Evolutionary conservation across 2,329 filamentous ascomycete genomes (phyloP), one percentile per base, ranked within the genome.

Genomic region (Botrytis pseudocinerea): DNA sequence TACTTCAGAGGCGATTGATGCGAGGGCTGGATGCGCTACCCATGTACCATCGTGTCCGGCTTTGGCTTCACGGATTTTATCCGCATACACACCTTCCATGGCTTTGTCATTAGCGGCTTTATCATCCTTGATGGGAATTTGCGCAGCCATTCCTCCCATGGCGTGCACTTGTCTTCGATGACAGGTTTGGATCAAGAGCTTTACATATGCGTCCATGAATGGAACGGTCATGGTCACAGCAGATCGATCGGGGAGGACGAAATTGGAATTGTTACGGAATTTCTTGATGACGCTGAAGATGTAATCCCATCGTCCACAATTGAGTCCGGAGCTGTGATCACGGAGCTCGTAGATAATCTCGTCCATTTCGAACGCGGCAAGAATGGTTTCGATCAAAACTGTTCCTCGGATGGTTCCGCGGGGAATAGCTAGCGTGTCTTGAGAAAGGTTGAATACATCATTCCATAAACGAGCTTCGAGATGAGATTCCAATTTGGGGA

Each of bases 271-370:
- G 81, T 97, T 90, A 82, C 96, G 93, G 92, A 98, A 97, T 84
- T 97, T 97, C 89, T 99, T 99, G 87, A 99, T 98, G 81, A 95
- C 94, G 83, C 92, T 96, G 88, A 99, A 99, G 85, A 99, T 98
- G 88, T 99, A 99, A 82, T 99, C 96, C 96, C 96, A 99, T 78
- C 96, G 92, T 77, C 96, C 96, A 84, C 96, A 98, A 90, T 99
- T 99, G 81, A 99, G 90, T 65, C 96, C 96, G 10, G 95, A 92
- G 83, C 92, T 95, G 87, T 99, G 96, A 82, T 98, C 95, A 75
- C 96, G 92, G 78, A 99, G 91, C 86, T 98, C 96, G 84, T 98
- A 99, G 85, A 99, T 98, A 84, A 99, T 98, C 90, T 99, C 96
- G 80, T 99, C 96, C 96, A 99, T 99, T 88, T 99, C 96, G 81